phyloP scores from a whole-genome alignment of 2,329 filamentous ascomycete genomes.

The Fusarium sp. region DNA sequence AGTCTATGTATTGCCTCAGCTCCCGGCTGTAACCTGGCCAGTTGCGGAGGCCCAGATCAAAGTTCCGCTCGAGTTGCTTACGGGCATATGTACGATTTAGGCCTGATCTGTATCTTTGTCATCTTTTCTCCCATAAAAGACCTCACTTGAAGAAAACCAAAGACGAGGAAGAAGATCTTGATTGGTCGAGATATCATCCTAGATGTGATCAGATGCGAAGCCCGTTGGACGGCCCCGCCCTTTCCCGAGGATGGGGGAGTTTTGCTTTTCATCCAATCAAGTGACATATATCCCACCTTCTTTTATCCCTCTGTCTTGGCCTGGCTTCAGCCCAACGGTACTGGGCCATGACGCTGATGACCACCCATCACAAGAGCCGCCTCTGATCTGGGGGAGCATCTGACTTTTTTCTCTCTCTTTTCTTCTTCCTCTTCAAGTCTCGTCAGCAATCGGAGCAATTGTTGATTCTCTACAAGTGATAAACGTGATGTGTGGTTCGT shows the following conservation, averaged over 20 bases:
- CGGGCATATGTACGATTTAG: conserved; percentile 18
- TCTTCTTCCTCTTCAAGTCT: neutral
- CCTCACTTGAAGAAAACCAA: conserved; percentile 22
- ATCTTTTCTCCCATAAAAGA: conserved; percentile 16
- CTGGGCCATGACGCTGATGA: conserved; percentile 35
- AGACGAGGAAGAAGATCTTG: conserved; percentile 15
- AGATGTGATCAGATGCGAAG: conserved; percentile 41
- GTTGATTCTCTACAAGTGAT: neutral
- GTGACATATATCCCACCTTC: neutral
- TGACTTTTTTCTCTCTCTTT: conserved; percentile 23
- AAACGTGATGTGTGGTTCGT: conserved; percentile 26
- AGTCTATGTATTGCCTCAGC: conserved; percentile 17
- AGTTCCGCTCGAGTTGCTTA: conserved; percentile 9
- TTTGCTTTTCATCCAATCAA: conserved; percentile 28
- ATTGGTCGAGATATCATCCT: conserved; percentile 24
- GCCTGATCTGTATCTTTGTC: conserved; percentile 22
- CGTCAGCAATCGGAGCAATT: conserved; percentile 11
- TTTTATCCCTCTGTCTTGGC: conserved; percentile 13
- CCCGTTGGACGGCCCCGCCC: conserved; percentile 34
- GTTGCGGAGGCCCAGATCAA: conserved; percentile 16
- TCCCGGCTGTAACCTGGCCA: conserved; percentile 29
- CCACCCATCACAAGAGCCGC: conserved; percentile 38
- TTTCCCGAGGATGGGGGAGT: conserved; percentile 31
- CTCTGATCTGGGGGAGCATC: conserved; percentile 35
- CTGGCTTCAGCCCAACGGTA: conserved; percentile 26